Evolutionary conservation across 2,329 filamentous ascomycete genomes (phyloP).

Genomic region (Nemania abortiva): DNA sequence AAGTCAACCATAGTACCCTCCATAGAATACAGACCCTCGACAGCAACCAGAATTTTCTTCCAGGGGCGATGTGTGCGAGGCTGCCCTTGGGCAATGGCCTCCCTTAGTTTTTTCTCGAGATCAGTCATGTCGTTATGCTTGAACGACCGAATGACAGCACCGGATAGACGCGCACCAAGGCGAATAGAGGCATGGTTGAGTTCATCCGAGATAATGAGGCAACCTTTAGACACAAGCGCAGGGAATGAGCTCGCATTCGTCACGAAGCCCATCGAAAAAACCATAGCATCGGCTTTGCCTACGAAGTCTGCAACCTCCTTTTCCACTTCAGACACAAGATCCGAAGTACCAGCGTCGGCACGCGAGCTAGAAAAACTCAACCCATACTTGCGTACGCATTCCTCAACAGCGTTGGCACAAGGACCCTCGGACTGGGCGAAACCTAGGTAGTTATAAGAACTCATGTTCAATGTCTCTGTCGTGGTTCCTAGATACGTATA

Average conservation of each 20-base stretch:
- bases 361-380: conserved; percentile 85
- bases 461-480: conserved; percentile 97
- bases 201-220: conserved; percentile 94
- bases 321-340: conserved; percentile 90
- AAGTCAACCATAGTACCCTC: conserved; percentile 98
- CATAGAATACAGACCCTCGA: conserved; percentile 99
- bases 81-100: conserved; percentile 95
- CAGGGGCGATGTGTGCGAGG: conserved; percentile 98
- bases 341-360: conserved; percentile 85
- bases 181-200: conserved; percentile 98
- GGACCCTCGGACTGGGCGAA: conserved; percentile 98
- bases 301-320: conserved; percentile 90
- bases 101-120: conserved; percentile 86
- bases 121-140: conserved; percentile 97
- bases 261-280: conserved; percentile 99
- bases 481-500: conserved; percentile 91
- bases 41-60: conserved; percentile 98
- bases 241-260: conserved; percentile 96
- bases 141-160: conserved; percentile 95
- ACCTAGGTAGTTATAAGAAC: conserved; percentile 99
- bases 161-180: conserved; percentile 91
- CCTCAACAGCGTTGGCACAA: conserved; percentile 93
- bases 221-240: conserved; percentile 91
- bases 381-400: conserved; percentile 85
- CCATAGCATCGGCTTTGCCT: conserved; percentile 92